A percentile compares a stretch with the other conserved stretches of the same genome.
These are phyloP conservation scores for Fusarium siculi DNA, from an alignment of 2,329 filamentous ascomycete genomes.

Conservation along the genomic window DNA sequence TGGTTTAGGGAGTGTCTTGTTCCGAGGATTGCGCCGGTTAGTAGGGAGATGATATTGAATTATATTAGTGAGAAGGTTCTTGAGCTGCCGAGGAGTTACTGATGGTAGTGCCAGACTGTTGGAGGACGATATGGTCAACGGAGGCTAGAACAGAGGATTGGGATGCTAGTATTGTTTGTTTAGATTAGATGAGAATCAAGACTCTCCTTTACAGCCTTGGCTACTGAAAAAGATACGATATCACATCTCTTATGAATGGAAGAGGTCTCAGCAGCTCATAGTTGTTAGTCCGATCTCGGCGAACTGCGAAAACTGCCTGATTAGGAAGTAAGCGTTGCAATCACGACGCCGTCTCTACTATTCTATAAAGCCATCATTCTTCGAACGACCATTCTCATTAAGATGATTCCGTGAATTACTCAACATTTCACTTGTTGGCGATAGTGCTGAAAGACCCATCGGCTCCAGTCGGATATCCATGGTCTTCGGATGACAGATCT, in stretches of 20 bases:
- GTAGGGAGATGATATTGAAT: slow-evolving; percentile 80
- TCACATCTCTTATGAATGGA: not conserved
- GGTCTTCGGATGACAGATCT: slow-evolving; percentile 20
- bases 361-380: too few relatives aligned
- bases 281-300: not conserved
- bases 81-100: slow-evolving; percentile 75
- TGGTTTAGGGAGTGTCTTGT: slow-evolving; percentile 74
- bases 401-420: accelerated
- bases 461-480: not conserved
- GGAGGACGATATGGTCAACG: not conserved
- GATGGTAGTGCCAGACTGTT: not conserved
- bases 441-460: not conserved
- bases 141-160: not conserved
- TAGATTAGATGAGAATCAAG: accelerated
- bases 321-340: not conserved
- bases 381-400: too few relatives aligned
- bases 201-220: accelerated
- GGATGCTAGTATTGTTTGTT: too few relatives aligned
- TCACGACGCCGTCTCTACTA: not conserved
- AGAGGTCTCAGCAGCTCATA: not conserved
- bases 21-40: slow-evolving; percentile 72
- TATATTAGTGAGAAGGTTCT: slow-evolving; percentile 76
- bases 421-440: accelerated
- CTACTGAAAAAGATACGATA: accelerated
- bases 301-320: not conserved